Conservation (phyloP, 352 stramenopile species). For the Phytophthora quininea region DNA sequence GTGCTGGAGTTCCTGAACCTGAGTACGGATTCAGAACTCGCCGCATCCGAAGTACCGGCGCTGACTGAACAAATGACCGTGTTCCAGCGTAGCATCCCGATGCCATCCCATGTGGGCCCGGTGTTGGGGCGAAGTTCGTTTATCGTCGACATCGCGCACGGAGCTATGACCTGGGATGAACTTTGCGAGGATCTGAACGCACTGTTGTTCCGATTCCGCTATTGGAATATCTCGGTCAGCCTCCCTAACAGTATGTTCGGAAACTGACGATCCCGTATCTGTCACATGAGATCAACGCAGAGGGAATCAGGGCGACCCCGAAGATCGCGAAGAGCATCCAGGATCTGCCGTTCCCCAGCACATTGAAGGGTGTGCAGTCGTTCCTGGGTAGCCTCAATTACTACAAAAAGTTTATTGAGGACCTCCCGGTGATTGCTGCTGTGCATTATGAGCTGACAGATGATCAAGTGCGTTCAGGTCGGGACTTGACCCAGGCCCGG, state of each 20-base stretch:
- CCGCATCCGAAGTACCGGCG: too few species aligned
- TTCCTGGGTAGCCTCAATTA: background rate
- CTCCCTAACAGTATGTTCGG: constrained; percentile 14
- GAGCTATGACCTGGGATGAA: background rate
- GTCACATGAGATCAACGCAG: background rate
- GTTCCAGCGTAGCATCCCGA: constrained; percentile 1
- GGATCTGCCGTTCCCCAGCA: background rate
- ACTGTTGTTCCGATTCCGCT: background rate
- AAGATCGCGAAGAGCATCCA: background rate
- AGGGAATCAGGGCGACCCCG: background rate
- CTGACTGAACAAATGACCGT: background rate
- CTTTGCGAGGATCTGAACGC: constrained; percentile 3
- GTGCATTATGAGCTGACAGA: background rate
- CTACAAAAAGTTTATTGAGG: constrained; percentile 2
- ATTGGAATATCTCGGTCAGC: constrained; percentile 7
- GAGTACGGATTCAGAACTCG: too few species aligned
- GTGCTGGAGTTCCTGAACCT: background rate
- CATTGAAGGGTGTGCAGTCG: background rate
- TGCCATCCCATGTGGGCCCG: background rate
- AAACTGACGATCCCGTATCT: background rate
- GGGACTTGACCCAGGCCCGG: background rate
- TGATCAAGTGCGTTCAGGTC: background rate
- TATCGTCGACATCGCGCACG: constrained; percentile 8
- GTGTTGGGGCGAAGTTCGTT: constrained; percentile 8
- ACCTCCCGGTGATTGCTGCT: background rate